Percentiles rank a stretch among this genome's conserved stretches.
These are phyloP conservation scores for Voacanga thouarsii DNA, from an alignment of 257 asterid genomes.

Conservation along the genomic window DNA sequence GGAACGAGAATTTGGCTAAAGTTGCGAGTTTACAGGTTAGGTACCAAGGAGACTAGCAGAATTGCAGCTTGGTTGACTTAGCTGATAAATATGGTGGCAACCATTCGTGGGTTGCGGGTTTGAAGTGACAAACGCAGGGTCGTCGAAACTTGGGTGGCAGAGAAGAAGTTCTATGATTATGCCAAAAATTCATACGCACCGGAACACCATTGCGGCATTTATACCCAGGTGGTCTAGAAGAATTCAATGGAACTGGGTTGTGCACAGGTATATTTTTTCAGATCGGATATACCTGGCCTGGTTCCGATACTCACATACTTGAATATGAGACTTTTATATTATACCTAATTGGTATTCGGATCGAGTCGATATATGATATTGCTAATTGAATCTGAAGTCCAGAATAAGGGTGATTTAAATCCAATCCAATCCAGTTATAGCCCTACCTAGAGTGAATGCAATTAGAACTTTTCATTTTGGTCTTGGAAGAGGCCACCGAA, in stretches of 20 bases:
- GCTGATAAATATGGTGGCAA: conserved; percentile 61
- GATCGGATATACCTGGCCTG: too few relatives aligned
- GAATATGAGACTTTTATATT: too few relatives aligned
- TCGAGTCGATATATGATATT: too few relatives aligned
- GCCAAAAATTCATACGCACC: conserved; percentile 52
- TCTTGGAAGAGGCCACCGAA: too few relatives aligned
- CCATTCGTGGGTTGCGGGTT: conserved; percentile 64
- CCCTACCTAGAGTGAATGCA: too few relatives aligned
- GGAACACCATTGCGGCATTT: conserved; percentile 67
- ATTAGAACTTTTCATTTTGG: too few relatives aligned
- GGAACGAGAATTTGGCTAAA: conserved; percentile 66
- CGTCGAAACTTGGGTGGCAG: conserved; percentile 74
- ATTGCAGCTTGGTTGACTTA: conserved; percentile 68
- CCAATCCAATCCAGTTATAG: too few relatives aligned
- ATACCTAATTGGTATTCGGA: too few relatives aligned
- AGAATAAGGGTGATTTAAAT: too few relatives aligned
- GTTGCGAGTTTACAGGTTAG: conserved; percentile 62
- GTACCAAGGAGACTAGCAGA: conserved; percentile 60
- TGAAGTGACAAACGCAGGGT: conserved; percentile 39
- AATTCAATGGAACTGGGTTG: conserved; percentile 69
- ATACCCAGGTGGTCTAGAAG: conserved; percentile 95
- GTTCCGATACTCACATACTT: too few relatives aligned
- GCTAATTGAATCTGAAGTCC: too few relatives aligned
- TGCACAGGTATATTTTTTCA: too few relatives aligned
- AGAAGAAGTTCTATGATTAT: conserved; percentile 66